Conservation (phyloP, 805 yeast genomes). For the Wickerhamomyces sydowiorum region DNA sequence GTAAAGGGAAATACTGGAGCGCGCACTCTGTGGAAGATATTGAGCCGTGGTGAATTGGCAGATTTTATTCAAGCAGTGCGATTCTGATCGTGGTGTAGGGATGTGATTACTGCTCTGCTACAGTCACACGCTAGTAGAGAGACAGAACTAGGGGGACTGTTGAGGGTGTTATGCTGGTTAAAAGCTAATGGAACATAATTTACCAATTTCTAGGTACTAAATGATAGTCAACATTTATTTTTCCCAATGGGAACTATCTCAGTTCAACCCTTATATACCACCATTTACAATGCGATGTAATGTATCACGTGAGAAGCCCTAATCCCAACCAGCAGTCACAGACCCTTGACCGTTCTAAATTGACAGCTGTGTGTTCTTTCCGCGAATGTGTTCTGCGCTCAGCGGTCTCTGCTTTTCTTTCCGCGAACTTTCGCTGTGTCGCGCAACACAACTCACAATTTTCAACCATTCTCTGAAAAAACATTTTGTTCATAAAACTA, state of each 20-base stretch:
- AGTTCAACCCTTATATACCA: too few relatives aligned
- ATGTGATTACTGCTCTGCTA: too few relatives aligned
- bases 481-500: slow-evolving; percentile 13
- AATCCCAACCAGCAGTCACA: neutral
- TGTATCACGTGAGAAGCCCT: neutral
- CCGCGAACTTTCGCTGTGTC: neutral
- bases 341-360: neutral
- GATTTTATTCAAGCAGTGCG: too few relatives aligned
- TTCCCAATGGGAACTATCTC: too few relatives aligned
- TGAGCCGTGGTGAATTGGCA: neutral
- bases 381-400: neutral
- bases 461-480: slow-evolving; percentile 1
- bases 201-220: too few relatives aligned
- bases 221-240: too few relatives aligned
- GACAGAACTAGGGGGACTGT: too few relatives aligned
- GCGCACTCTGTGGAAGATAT: neutral
- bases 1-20: neutral
- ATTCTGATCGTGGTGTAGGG: too few relatives aligned
- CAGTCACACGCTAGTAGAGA: too few relatives aligned
- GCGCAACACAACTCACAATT: slow-evolving; percentile 1
- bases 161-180: too few relatives aligned
- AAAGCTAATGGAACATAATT: too few relatives aligned
- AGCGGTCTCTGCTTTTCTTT: neutral
- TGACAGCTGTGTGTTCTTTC: neutral
- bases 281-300: too few relatives aligned